These are phyloP conservation scores for Sclerotinia trifoliorum DNA, from an alignment of 2,329 filamentous ascomycete genomes.

Conservation along the genomic window DNA sequence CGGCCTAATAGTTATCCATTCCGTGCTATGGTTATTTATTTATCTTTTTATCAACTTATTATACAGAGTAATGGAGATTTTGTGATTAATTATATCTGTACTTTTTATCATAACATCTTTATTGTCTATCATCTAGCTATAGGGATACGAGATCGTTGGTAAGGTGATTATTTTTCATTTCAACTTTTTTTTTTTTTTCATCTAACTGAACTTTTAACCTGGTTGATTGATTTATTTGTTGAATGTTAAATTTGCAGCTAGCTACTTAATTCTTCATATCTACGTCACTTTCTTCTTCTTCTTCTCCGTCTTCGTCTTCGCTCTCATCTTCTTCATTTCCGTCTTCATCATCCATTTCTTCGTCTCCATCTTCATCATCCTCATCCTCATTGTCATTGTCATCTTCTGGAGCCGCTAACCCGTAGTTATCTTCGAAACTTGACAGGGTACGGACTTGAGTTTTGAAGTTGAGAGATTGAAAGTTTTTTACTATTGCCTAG, in stretches of 20 bases:
- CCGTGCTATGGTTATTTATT: no score
- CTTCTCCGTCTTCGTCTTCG: conserved; percentile 26
- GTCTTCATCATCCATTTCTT: conserved; percentile 33
- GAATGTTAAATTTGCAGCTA: neutral
- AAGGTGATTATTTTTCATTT: no score
- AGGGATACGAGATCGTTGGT: no score
- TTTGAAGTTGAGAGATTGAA: conserved; percentile 74
- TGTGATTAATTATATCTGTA: no score
- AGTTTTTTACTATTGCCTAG: conserved; percentile 72
- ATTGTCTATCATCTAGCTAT: no score
- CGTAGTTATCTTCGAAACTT: conserved; percentile 88
- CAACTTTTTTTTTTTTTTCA: neutral
- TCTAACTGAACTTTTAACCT: neutral
- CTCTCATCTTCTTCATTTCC: conserved; percentile 27
- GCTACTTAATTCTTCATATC: conserved; percentile 7
- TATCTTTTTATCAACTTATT: no score
- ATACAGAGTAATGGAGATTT: no score
- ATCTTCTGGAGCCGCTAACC: conserved; percentile 54
- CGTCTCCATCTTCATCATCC: conserved; percentile 39
- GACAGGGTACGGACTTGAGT: conserved; percentile 71
- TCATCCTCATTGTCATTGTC: conserved; percentile 57
- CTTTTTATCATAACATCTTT: no score
- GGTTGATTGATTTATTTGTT: no score
- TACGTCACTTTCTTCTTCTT: conserved; percentile 20
- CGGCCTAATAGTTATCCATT: no score